Evolutionary conservation across 805 yeast species (phyloP), one percentile per base, ranked within the genome.

Genomic region (Priceomyces melissophilus): DNA sequence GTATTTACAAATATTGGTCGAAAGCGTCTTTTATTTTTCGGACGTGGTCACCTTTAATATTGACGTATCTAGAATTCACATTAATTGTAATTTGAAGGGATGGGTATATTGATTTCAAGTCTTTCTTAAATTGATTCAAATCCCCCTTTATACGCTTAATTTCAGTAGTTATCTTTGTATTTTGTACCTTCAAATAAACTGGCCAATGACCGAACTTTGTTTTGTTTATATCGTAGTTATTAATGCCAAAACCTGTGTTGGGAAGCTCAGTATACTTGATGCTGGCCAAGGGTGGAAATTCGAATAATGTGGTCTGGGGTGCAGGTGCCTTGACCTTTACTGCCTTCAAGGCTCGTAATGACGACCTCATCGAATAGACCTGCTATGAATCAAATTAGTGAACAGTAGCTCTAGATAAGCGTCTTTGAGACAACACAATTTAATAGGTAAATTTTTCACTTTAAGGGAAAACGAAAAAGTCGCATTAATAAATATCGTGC

Each of bases 81-180:
- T 67, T 66, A n/a, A 61, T 61, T 14, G 63, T 49, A 25, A 69
- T 52, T 28, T 74, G 59, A 16, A 83, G 67, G 10, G 63, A 61
- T 3, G 79, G 78, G 33, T 84, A 58, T 17, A 69, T 55, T 11
- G 55, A 60, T 45, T 77, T 76, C 43, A 88, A 62, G 54, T 88
- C 96, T 39, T 76, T 68, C 58, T 85, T 81, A 42, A 89, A 69
- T 43, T 76, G 81, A 4, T 71, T 60, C 10, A 80, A 69, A 58
- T 84, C 82, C 4, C 96, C 96, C 43, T 73, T 65, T 38, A 88
- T 73, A 44, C 78, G 77, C 57, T 85, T 80, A 20, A 88, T 71
- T 55, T 87, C 89, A 0, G 96, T 88, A 52, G 76, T 75, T n/a
- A 72, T 64, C 45, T 79, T 81, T 16, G 81, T 78, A 45, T 79